Evolutionary conservation across 768 basidiomycete genomes (phyloP).

Genomic region (Infundibulicybe gibba): DNA sequence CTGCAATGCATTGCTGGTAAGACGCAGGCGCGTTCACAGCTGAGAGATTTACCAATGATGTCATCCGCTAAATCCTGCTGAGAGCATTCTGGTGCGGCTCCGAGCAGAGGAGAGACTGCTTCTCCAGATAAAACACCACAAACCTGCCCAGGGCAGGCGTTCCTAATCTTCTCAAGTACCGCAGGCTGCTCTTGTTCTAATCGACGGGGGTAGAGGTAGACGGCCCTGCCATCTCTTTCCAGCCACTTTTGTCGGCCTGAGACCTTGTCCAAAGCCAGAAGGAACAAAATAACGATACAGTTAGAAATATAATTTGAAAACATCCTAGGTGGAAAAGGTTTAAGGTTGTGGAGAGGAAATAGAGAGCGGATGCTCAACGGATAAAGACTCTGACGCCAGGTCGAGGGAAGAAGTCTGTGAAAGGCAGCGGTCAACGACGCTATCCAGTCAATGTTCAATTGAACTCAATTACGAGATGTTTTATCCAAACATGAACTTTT

Average conservation of each 20-base stretch:
- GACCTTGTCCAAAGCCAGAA: slow-evolving; percentile 24
- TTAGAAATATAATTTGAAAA: slow-evolving; percentile 21
- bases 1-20: slow-evolving; percentile 18
- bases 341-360: slow-evolving; percentile 6
- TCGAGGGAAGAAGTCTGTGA: slow-evolving; percentile 22
- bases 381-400: slow-evolving; percentile 32
- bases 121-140: slow-evolving; percentile 47
- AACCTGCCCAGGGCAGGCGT: slow-evolving; percentile 44
- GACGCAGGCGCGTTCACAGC: background rate
- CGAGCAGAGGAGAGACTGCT: slow-evolving; percentile 49
- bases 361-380: slow-evolving; percentile 8
- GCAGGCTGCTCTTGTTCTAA: slow-evolving; percentile 49
- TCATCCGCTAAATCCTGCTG: slow-evolving; percentile 56
- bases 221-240: slow-evolving; percentile 42
- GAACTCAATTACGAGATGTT: no score
- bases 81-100: slow-evolving; percentile 47
- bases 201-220: slow-evolving; percentile 47
- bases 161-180: slow-evolving; percentile 38
- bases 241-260: slow-evolving; percentile 42
- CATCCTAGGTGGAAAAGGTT: slow-evolving; percentile 18
- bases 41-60: slow-evolving; percentile 42
- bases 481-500: no score
- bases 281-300: slow-evolving; percentile 20
- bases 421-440: slow-evolving; percentile 6
- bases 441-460: background rate